Evolutionary conservation across 2,329 filamentous ascomycete genomes (phyloP).

Genomic region (Phymatotrichopsis omnivora): DNA sequence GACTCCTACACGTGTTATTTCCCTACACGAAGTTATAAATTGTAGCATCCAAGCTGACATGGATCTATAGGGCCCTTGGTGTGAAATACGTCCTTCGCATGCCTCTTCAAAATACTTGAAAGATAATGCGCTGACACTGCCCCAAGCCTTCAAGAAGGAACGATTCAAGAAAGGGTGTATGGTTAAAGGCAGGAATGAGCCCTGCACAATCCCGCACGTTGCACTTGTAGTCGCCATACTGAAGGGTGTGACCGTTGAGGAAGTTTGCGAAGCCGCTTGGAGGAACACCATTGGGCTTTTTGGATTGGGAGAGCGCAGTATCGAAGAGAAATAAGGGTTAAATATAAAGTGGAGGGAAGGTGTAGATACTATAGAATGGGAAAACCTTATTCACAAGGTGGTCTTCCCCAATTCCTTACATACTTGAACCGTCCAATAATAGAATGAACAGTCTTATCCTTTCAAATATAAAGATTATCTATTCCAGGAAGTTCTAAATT

Average conservation of each 20-base stretch:
- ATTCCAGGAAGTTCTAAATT: no score
- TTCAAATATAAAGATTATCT: no score
- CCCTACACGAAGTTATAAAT: no score
- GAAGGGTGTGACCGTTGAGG: conserved; percentile 67
- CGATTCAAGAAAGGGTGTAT: conserved; percentile 75
- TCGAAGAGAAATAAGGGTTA: no score
- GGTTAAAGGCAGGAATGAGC: conserved; percentile 93
- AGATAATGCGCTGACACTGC: conserved; percentile 58
- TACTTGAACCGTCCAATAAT: no score
- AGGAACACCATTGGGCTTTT: conserved; percentile 72
- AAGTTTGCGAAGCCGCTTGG: conserved; percentile 80
- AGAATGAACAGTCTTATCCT: no score
- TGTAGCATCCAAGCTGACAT: no score
- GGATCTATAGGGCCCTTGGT: conserved; percentile 77
- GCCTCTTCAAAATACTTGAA: conserved; percentile 60
- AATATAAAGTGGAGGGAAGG: no score
- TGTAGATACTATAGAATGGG: no score
- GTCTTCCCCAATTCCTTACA: no score
- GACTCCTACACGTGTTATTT: background rate
- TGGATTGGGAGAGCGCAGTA: conserved; percentile 55
- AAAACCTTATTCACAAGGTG: no score
- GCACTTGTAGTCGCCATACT: conserved; percentile 81
- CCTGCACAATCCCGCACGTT: conserved; percentile 73
- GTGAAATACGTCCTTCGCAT: conserved; percentile 83
- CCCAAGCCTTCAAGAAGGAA: conserved; percentile 88